Evolutionary conservation across 2,329 filamentous ascomycete genomes (phyloP).

Genomic region (Aspergillus awamori): DNA sequence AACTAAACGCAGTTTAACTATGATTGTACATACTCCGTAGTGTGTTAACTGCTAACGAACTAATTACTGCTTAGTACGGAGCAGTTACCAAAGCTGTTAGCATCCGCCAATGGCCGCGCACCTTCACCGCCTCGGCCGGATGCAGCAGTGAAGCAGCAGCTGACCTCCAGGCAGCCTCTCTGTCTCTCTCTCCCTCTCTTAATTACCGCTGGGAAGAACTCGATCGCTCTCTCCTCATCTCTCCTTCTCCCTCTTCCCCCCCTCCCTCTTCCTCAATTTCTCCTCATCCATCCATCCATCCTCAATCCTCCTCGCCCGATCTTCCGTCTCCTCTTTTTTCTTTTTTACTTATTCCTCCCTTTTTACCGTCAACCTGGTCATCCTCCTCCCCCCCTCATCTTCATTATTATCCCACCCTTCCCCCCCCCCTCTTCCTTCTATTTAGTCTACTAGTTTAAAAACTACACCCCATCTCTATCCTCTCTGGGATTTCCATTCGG

Average conservation of each 20-base stretch:
- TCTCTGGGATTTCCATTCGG: background rate
- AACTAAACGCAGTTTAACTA: no score
- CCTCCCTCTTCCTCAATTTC: background rate
- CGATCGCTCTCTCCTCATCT: conserved; percentile 21
- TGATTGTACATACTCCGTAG: no score
- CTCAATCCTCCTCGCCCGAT: conserved; percentile 7
- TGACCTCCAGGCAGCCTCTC: conserved; percentile 19
- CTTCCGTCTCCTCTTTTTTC: conserved; percentile 8
- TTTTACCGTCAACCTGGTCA: background rate
- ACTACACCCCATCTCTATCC: background rate
- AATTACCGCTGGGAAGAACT: background rate
- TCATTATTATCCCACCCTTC: conserved; percentile 5
- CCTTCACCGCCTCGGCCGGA: conserved; percentile 33
- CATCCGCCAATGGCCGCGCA: conserved; percentile 5
- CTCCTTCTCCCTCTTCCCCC: conserved; percentile 21
- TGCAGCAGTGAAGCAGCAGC: conserved; percentile 19
- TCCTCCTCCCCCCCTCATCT: conserved; percentile 8
- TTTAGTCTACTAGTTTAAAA: no score
- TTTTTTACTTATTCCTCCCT: background rate
- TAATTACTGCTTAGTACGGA: no score
- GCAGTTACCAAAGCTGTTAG: background rate
- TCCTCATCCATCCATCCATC: conserved; percentile 17
- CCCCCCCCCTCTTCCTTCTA: background rate
- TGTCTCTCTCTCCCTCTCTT: conserved; percentile 16
- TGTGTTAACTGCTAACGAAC: no score